These are phyloP conservation scores for Candida saitoana DNA, from an alignment of 805 yeast species.

Conservation along the genomic window DNA sequence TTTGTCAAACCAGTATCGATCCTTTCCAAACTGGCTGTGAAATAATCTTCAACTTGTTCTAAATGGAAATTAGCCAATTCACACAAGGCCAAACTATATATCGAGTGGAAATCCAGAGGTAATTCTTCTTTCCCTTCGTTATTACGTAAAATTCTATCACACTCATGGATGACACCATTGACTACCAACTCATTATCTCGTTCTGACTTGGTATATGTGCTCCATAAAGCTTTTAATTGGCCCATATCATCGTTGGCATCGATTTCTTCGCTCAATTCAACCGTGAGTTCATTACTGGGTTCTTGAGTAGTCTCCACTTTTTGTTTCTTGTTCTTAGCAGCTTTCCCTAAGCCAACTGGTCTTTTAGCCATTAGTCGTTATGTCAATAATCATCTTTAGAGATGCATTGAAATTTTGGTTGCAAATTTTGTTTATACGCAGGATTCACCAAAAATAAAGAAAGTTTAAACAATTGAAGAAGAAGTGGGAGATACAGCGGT, in stretches of 20 bases:
- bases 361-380: constrained; percentile 22
- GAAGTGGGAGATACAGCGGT: too few species aligned
- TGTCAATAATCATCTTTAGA: too few species aligned
- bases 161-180: constrained; percentile 88
- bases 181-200: constrained; percentile 61
- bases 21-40: constrained; percentile 71
- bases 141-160: constrained; percentile 71
- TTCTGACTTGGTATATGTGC: constrained; percentile 52
- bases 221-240: constrained; percentile 72
- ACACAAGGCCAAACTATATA: constrained; percentile 69
- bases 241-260: constrained; percentile 78
- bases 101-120: constrained; percentile 58
- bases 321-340: constrained; percentile 46
- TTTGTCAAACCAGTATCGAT: constrained; percentile 52
- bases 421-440: neutral
- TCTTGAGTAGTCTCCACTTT: constrained; percentile 11
- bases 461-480: too few species aligned
- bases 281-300: constrained; percentile 31
- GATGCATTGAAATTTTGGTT: neutral
- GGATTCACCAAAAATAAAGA: too few species aligned
- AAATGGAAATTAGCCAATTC: constrained; percentile 58
- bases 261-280: constrained; percentile 65
- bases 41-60: constrained; percentile 48
- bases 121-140: constrained; percentile 9
- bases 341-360: constrained; percentile 39